Base-by-base conservation (phyloP, 192 early-diverging fungal species). In the Podila clonocystis region DNA sequence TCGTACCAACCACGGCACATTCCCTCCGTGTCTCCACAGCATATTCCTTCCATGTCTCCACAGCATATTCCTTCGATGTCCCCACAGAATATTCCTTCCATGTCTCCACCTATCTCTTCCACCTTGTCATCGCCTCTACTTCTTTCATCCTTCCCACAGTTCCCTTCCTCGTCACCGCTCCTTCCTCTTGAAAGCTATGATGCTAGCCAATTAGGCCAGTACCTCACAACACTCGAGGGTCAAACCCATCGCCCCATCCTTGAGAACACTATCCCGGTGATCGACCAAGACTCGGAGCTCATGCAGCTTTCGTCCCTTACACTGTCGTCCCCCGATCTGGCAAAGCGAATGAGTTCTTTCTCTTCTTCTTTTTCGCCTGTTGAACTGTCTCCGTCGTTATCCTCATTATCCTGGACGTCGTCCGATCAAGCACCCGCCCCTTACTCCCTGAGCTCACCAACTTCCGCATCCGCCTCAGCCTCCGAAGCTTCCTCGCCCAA, bases 261-360 rank as follows among this genome's bases (percentile, higher is more conserved):
- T 19, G 63, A 61, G 38, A 77, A 50, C 64, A 71, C 68, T 11
- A 71, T 77, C 31, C 75, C 75, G 22, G 24, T 34, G 15, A 20
- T 41, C 8, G 58, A 77, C 13, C 75, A 77, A 26, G 75, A 77
- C 20, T 62, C 67, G 58, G 75, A 71, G 33, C 48, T 71, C 13
- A 66, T 76, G 67, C 52, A 63, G 64, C 63, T 77, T 7, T 77
- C 75, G 2, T 65, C 75, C 19, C 26, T 71, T 13, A 67, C 11
- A 24, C 48, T 77, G 22, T 65, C 68, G n/a, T 20, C 28, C 2
- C 63, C n/a, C 41, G 41, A 45, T 15, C 2, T 45, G 15, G 8
- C 41, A 45, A 45, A 45, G 41, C 41, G 41, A 36, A 36, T 36
- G 15, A 4, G 15, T 0, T 12, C 41, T 15, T 45, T 45, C 1